phyloP scores from a whole-genome alignment of 495 filamentous ascomycete genomes.

The Penicillium desertorum region DNA sequence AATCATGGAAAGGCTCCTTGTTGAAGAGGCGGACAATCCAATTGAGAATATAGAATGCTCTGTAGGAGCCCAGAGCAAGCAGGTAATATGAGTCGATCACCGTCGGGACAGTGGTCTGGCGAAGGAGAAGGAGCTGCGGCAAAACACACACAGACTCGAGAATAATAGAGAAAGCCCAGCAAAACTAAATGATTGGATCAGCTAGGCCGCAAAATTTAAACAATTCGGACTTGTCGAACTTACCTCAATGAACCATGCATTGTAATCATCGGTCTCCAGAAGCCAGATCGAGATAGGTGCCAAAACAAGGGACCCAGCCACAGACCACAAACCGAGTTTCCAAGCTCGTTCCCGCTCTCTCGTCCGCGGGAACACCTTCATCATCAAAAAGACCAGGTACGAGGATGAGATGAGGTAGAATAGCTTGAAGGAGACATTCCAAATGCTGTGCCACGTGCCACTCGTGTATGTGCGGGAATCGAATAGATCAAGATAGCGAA shows the following conservation, averaged over 20 bases:
- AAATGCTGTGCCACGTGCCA: constrained; percentile 15
- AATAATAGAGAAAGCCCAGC: constrained; percentile 84
- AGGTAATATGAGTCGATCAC: constrained; percentile 96
- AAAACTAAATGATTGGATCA: constrained; percentile 49
- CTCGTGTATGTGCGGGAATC: constrained; percentile 24
- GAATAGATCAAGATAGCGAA: constrained; percentile 86
- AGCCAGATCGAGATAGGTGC: constrained; percentile 68
- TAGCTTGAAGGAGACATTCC: constrained; percentile 71
- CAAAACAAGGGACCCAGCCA: constrained; percentile 57
- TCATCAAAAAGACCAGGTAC: constrained; percentile 87
- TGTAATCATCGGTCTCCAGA: constrained; percentile 44
- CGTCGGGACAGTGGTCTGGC: constrained; percentile 92
- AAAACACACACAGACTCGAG: constrained; percentile 89
- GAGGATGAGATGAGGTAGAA: constrained; percentile 84
- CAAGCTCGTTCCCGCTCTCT: constrained; percentile 88
- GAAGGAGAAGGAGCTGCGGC: constrained; percentile 86
- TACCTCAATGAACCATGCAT: constrained; percentile 57
- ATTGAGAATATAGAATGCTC: constrained; percentile 86
- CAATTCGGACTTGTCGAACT: constrained; percentile 19
- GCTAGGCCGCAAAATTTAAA: not conserved
- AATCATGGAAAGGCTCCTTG: constrained; percentile 60
- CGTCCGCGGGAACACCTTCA: constrained; percentile 80
- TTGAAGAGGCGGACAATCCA: constrained; percentile 74
- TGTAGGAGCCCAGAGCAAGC: constrained; percentile 82
- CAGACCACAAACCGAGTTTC: constrained; percentile 70